Evolutionary conservation across 208 protist species (phyloP), one percentile per base, ranked within the genome.

Genomic region (Hexamita inflata): DNA sequence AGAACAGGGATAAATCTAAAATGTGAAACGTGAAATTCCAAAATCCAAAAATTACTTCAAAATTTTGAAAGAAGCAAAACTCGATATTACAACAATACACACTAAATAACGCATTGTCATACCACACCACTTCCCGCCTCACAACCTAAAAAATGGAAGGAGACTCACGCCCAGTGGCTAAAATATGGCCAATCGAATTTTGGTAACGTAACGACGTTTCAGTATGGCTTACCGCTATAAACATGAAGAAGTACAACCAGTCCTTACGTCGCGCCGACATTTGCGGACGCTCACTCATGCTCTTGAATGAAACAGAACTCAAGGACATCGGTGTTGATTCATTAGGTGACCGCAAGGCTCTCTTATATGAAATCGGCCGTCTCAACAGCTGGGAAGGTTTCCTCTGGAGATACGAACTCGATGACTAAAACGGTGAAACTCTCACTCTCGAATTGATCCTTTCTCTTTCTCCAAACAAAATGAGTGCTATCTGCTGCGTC

Each of bases 171-270:
- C 68, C 68, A 24, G 68, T 75, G 2, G 68, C 68, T n/a, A 75
- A 75, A 34, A 58, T 75, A n/a, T 75, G 68, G 68, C 68, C 68
- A 15, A 41, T 75, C 4, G 68, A 75, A 34, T 61, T 58, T 34
- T 75, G 68, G 68, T 61, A 15, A 4, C 11, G 32, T 15, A 39
- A 75, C 41, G 68, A 75, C 53, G 68, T 75, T 26, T 75, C 45
- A 24, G 68, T 75, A 11, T 75, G 68, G 68, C 41, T 75, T 13
- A 75, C 15, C 11, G 24, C 45, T 38, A 60, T 75, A 29, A 57
- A 75, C 41, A 75, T 75, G 68, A 75, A 60, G 41, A 75, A 75
- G 41, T 75, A 75, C 29, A 75, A 60, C 13, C 9, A 34, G 39
- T 7, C 15, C 11, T 19, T 75, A 11, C 53, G 68, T 30, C 24